Evolutionary conservation across 768 basidiomycete species (phyloP).

Genomic region (Tylopilus intermedius): DNA sequence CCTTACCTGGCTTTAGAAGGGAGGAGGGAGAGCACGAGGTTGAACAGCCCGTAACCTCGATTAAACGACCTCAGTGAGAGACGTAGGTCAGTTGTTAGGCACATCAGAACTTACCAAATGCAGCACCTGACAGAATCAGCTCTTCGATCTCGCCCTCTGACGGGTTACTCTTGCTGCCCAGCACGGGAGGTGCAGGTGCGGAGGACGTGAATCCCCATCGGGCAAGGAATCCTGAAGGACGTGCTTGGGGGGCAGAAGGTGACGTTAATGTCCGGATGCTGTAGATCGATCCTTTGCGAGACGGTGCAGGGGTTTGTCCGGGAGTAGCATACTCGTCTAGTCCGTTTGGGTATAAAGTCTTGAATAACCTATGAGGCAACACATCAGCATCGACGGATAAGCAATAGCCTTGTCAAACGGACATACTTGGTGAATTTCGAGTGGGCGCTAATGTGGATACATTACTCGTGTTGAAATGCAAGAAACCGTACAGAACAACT

Average conservation of each 20-base stretch:
- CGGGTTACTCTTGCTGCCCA: conserved; percentile 21
- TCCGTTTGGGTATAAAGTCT: conserved; percentile 60
- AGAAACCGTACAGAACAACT: conserved; percentile 11
- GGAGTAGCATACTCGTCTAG: conserved; percentile 43
- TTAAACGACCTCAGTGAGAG: background rate
- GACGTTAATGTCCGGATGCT: conserved; percentile 6
- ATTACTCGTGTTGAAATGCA: conserved; percentile 19
- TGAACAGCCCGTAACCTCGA: conserved; percentile 62
- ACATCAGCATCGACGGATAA: background rate
- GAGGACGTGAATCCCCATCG: conserved; percentile 27
- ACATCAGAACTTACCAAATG: conserved; percentile 53
- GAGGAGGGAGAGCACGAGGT: conserved; percentile 71
- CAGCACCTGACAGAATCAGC: conserved; percentile 67
- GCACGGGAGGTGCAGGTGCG: conserved; percentile 10
- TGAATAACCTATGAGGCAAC: conserved; percentile 50
- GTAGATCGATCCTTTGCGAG: conserved; percentile 32
- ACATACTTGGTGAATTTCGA: conserved; percentile 68
- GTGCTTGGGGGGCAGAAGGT: conserved; percentile 14
- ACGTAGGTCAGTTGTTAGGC: background rate
- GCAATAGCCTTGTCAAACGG: background rate
- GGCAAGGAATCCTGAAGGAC: conserved; percentile 34
- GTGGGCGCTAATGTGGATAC: conserved; percentile 43
- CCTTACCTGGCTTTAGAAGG: conserved; percentile 64
- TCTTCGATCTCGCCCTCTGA: conserved; percentile 63
- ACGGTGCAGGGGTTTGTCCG: conserved; percentile 29